phyloP scores from a whole-genome alignment of 1,139 yeast genomes.

The Geotrichum carabidarum region DNA sequence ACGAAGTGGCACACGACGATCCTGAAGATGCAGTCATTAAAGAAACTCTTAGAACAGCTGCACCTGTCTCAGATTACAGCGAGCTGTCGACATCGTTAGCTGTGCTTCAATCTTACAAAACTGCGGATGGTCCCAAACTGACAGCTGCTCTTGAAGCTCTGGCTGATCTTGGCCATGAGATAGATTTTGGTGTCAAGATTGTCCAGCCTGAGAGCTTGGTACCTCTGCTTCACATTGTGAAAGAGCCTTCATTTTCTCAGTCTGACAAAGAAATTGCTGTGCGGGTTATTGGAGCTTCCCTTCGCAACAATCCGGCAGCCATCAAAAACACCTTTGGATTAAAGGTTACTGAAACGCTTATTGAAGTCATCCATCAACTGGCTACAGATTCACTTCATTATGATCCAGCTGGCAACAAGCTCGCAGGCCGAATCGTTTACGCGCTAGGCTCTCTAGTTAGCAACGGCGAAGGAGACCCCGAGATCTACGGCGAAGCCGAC shows the following conservation, averaged over 20 bases:
- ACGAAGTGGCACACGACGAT: conserved; percentile 13
- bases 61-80: conserved; percentile 3
- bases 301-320: conserved; percentile 73
- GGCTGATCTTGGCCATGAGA: conserved; percentile 59
- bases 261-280: conserved; percentile 33
- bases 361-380: not conserved
- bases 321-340: conserved; percentile 33
- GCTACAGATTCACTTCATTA: not conserved
- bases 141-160: conserved; percentile 44
- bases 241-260: conserved; percentile 21
- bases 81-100: conserved; percentile 15
- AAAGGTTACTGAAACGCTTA: conserved; percentile 13
- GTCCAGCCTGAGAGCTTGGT: conserved; percentile 29
- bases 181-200: conserved; percentile 53
- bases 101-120: conserved; percentile 18
- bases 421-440: conserved; percentile 30
- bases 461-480: conserved; percentile 12
- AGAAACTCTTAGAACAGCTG: conserved; percentile 2
- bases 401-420: conserved; percentile 15
- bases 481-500: conserved; percentile 11
- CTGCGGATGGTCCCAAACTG: conserved; percentile 14
- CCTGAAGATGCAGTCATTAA: conserved; percentile 7
- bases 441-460: conserved; percentile 32
- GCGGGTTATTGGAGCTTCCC: conserved; percentile 36
- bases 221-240: conserved; percentile 28